These are phyloP conservation scores for Andalucia godoyi DNA, from an alignment of 78 protist species.

Conservation along the genomic window DNA sequence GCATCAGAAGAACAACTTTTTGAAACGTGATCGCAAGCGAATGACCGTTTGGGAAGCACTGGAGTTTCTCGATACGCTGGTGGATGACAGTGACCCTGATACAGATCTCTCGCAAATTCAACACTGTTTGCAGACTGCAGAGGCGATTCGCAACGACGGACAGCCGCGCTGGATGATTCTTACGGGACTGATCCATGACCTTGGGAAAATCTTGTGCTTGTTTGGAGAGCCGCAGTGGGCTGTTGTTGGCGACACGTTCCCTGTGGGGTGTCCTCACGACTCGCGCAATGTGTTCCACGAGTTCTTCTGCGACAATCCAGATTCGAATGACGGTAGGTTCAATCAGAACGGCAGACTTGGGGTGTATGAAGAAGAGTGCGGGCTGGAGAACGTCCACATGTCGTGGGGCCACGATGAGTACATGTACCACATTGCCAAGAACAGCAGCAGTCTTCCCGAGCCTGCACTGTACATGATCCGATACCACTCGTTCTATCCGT, in stretches of 20 bases:
- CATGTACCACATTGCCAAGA: constrained; percentile 26
- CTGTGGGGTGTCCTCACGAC: constrained; percentile 53
- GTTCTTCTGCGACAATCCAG: constrained; percentile 36
- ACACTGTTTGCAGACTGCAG: constrained; percentile 79
- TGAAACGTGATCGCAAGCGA: not conserved
- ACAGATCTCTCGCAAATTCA: constrained; percentile 43
- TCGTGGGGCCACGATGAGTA: constrained; percentile 83
- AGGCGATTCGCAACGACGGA: constrained; percentile 39
- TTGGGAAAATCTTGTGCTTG: constrained; percentile 58
- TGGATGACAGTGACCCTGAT: constrained; percentile 62
- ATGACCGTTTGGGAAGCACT: constrained; percentile 20
- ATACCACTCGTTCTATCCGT: constrained; percentile 80
- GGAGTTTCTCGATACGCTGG: constrained; percentile 10
- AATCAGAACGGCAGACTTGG: constrained; percentile 44
- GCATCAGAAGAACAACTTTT: not conserved
- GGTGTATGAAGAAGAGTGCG: constrained; percentile 44
- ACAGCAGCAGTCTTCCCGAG: constrained; percentile 54
- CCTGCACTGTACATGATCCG: constrained; percentile 58
- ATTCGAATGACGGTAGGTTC: constrained; percentile 24
- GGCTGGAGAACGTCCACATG: constrained; percentile 59
- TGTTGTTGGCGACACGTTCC: constrained; percentile 80
- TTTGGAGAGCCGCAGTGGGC: constrained; percentile 73
- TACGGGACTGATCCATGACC: constrained; percentile 72
- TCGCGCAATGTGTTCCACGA: constrained; percentile 44
- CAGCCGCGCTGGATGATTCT: constrained; percentile 67